phyloP scores from a whole-genome alignment of 768 basidiomycete genomes.

The Kwoniella newhampshirensis region DNA sequence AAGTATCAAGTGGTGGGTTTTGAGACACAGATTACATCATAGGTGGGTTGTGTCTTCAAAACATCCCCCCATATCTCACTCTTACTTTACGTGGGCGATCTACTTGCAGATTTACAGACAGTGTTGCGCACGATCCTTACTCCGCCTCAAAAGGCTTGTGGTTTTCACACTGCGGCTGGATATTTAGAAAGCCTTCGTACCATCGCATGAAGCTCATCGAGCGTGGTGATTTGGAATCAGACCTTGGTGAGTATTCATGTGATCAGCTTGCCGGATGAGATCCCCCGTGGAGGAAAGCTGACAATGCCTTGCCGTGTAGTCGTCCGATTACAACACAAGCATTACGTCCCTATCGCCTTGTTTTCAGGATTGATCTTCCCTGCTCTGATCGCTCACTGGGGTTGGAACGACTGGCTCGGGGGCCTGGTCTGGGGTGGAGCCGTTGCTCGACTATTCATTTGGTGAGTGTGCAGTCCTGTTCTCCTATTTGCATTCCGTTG shows the following conservation, averaged over 20 bases:
- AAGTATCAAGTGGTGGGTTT: constrained; percentile 69
- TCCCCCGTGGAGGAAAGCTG: neutral
- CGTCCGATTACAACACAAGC: constrained; percentile 68
- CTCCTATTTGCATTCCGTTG: neutral
- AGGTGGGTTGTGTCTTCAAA: constrained; percentile 41
- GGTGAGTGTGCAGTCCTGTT: constrained; percentile 35
- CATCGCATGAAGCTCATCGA: constrained; percentile 65
- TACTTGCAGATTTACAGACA: constrained; percentile 57
- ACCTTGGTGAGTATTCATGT: constrained; percentile 60
- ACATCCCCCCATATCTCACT: neutral
- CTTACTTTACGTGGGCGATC: neutral
- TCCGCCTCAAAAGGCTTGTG: constrained; percentile 70
- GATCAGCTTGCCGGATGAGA: neutral
- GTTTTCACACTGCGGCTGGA: constrained; percentile 82
- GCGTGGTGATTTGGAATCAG: constrained; percentile 65
- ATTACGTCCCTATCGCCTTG: constrained; percentile 67
- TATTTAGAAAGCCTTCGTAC: constrained; percentile 73
- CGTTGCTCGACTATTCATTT: constrained; percentile 64
- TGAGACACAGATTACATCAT: constrained; percentile 74
- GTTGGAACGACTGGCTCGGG: constrained; percentile 62
- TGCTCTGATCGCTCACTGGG: constrained; percentile 58
- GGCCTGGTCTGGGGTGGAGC: constrained; percentile 72
- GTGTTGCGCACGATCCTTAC: constrained; percentile 67
- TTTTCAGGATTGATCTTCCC: constrained; percentile 65
- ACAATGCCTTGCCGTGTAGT: constrained; percentile 54